Evolutionary conservation across 768 basidiomycete genomes (phyloP).

Genomic region (Lactifluus subvellereus): DNA sequence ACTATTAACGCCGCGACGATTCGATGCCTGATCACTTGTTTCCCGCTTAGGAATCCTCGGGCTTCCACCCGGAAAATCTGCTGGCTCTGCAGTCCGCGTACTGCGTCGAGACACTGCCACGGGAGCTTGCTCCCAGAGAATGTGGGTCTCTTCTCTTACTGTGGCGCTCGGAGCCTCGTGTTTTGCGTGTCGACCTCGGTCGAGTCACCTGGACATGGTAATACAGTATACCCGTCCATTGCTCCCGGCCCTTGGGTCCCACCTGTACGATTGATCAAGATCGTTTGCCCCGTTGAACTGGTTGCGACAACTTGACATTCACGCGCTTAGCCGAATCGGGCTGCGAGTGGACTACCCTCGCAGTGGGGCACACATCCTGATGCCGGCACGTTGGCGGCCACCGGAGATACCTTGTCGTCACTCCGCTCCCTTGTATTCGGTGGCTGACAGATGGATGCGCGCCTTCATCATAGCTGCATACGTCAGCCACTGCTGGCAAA

Average conservation of each 20-base stretch:
- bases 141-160: not conserved
- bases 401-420: slow-evolving; percentile 15
- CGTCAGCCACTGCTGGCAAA: not conserved
- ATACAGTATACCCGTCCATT: no score
- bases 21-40: not conserved
- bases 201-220: not conserved
- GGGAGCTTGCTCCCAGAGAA: not conserved
- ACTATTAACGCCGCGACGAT: not conserved
- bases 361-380: not conserved
- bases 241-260: not conserved
- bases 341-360: not conserved
- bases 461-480: not conserved
- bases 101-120: not conserved
- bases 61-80: slow-evolving; percentile 12
- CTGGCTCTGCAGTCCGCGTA: slow-evolving; percentile 3
- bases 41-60: slow-evolving; percentile 6
- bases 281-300: not conserved
- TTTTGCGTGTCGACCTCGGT: not conserved
- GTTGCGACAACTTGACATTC: not conserved
- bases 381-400: slow-evolving; percentile 7
- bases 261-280: not conserved
- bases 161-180: not conserved
- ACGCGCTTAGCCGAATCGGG: slow-evolving; percentile 6
- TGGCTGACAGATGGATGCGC: slow-evolving; percentile 13
- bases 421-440: not conserved